A percentile compares a stretch with the other conserved stretches of the same genome.
Conservation (phyloP, 345 rosid genomes). For the Melastoma malabathricum region DNA sequence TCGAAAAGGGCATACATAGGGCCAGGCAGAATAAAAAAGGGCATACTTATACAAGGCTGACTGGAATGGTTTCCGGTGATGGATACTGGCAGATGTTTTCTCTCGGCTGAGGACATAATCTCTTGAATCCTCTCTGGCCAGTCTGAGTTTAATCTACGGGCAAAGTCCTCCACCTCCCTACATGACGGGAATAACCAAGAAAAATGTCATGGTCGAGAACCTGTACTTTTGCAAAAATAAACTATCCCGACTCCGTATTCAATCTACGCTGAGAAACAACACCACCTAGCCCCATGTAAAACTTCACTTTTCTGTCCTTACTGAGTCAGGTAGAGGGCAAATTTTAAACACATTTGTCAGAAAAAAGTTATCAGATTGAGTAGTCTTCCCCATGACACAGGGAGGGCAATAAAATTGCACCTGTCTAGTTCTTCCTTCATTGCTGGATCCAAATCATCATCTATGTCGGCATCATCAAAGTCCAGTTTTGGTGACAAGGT, state of each 20-base stretch:
- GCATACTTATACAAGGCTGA: conserved; percentile 39
- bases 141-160: conserved; percentile 69
- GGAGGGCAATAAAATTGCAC: too few species aligned
- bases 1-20: background rate
- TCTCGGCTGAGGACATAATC: conserved; percentile 44
- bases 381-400: background rate
- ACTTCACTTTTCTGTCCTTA: too few species aligned
- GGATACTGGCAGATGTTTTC: conserved; percentile 28
- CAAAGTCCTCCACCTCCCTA: conserved; percentile 93
- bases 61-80: conserved; percentile 40
- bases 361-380: too few species aligned
- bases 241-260: too few species aligned
- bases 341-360: too few species aligned
- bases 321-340: too few species aligned
- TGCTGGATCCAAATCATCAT: conserved; percentile 87
- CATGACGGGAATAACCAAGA: background rate
- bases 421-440: conserved; percentile 66
- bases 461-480: conserved; percentile 48
- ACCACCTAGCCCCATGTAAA: too few species aligned
- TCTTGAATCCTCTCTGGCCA: conserved; percentile 72
- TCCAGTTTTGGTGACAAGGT: conserved; percentile 28
- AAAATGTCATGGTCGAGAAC: background rate
- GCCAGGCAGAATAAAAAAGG: background rate
- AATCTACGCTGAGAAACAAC: too few species aligned
- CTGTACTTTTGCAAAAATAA: background rate